Conservation (phyloP, 192 early-diverging fungal species). For the Entomortierella beljakovae region DNA sequence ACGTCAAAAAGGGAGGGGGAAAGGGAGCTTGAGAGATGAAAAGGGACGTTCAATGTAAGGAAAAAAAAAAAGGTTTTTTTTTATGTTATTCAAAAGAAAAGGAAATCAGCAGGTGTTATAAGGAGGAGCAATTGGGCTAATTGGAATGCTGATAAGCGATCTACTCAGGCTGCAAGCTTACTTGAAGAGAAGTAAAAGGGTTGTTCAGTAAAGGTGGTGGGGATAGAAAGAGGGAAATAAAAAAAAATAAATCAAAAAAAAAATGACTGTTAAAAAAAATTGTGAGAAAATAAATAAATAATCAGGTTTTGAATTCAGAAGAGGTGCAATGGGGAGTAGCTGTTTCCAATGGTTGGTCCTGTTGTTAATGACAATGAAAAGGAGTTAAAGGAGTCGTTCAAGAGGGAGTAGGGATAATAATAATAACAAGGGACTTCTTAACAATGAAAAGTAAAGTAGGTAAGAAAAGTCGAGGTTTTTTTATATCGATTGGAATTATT, state of each 20-base stretch:
- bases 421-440: too few species aligned
- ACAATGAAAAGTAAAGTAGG: too few species aligned
- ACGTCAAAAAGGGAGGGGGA: background rate
- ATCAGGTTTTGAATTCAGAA: background rate
- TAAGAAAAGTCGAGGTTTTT: too few species aligned
- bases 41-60: background rate
- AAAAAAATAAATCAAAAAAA: background rate
- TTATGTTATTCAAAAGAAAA: background rate
- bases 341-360: background rate
- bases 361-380: background rate
- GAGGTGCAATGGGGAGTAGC: background rate
- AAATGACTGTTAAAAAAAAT: background rate
- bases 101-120: background rate
- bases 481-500: too few species aligned
- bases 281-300: conserved; percentile 2
- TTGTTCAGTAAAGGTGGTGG: background rate
- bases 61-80: background rate
- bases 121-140: conserved; percentile 5
- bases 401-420: background rate
- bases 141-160: background rate
- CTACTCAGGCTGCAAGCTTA: background rate
- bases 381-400: background rate
- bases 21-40: background rate
- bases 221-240: background rate
- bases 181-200: background rate